phyloP scores from a whole-genome alignment of 345 rosid genomes.

The Hibiscus trionum region DNA sequence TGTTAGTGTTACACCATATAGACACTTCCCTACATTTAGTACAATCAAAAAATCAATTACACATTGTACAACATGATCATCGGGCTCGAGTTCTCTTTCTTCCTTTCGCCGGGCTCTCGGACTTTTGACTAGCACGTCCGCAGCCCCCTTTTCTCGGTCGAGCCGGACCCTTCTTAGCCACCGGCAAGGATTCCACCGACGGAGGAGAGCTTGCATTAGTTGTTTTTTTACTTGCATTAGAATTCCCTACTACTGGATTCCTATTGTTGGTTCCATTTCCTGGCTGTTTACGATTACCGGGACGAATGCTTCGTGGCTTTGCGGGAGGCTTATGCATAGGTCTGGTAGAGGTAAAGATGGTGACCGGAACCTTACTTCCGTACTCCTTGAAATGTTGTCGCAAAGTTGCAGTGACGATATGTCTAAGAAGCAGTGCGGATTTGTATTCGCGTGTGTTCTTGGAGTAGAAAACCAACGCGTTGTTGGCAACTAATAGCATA shows the following conservation, averaged over 20 bases:
- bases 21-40: conserved; percentile 7
- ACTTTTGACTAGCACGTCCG: conserved; percentile 10
- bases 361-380: conserved; percentile 18
- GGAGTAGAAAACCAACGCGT: conserved; percentile 66
- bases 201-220: conserved; percentile 26
- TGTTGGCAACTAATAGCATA: conserved; percentile 64
- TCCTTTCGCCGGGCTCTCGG: conserved; percentile 29
- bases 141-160: conserved; percentile 24
- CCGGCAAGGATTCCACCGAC: conserved; percentile 29
- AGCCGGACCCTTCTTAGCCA: conserved; percentile 23
- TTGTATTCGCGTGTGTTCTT: conserved; percentile 76
- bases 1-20: conserved; percentile 4
- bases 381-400: conserved; percentile 31
- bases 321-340: conserved; percentile 27
- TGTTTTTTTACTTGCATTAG: conserved; percentile 26
- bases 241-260: conserved; percentile 17
- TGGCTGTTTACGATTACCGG: conserved; percentile 16
- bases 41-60: neutral
- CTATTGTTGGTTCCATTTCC: conserved; percentile 19
- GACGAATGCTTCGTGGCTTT: conserved; percentile 33
- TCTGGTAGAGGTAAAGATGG: conserved; percentile 19
- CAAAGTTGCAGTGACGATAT: conserved; percentile 41
- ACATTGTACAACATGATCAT: conserved; percentile 10
- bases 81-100: conserved; percentile 38
- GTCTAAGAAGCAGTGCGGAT: conserved; percentile 56